Base-by-base conservation (phyloP, 257 asterid species). In the Plantago ovata region DNA sequence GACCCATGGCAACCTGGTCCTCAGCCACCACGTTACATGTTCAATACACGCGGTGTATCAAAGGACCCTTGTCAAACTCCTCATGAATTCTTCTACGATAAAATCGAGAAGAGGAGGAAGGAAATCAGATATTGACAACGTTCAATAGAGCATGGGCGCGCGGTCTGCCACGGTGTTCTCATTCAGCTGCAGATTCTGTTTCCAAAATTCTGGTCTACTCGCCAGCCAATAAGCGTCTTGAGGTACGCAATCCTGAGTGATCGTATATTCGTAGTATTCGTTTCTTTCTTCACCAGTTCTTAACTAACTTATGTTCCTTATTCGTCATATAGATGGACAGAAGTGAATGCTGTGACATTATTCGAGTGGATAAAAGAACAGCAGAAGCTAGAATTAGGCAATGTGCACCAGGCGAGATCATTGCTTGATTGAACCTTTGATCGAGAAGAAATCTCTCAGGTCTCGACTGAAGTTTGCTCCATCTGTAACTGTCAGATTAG, bases 121-220 rank as follows among this genome's bases (percentile, higher is more conserved):
- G 55, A 10, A 16, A 13, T 50, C 22, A 0, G 55, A 50, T 50
- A 22, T 21, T 50, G 11, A 50, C 55, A 14, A 28, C 22, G 14
- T 50, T 50, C 20, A 18, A 28, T 49, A 23, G 54, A 19, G 54
- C 54, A 21, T 49, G 54, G 54, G 28, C 20, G 15, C 54, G 54
- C 23, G 54, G 54, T 19, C 4, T 49, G 54, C 11, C 12, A 13
- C n/a, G 9, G 54, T 49, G 54, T 49, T 49, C 32, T 49, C 32
- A 49, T 49, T 49, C 54, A 13, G 54, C 82, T 14, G n/a, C n/a
- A n/a, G 84, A 84, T 14, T 57, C 40, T 41, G 5, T 81, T 19
- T 64, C 81, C n/a, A 69, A 20, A 6, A 69, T 84, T 69, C 57
- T 49, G 10, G 79, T 81, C 2, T 50, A 59, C 33, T 79, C 94